phyloP scores from a whole-genome alignment of 75 land plant genomes.

The Pseudotsuga menziesii region DNA sequence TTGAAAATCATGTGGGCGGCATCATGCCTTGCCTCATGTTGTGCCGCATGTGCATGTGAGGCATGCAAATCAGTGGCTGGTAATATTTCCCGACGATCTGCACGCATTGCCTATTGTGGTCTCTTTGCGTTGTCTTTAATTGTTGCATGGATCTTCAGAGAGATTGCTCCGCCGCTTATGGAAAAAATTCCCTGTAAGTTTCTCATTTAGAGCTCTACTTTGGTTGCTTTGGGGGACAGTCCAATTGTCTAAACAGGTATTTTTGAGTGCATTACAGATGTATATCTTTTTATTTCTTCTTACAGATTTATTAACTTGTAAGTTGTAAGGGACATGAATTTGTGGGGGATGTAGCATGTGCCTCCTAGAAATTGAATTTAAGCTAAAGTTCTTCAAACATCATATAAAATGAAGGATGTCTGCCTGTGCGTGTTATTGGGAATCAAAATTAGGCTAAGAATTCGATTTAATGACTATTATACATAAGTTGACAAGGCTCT shows the following conservation, averaged over 20 bases:
- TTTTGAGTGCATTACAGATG: not conserved
- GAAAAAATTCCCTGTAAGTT: constrained; percentile 70
- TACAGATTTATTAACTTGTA: not conserved
- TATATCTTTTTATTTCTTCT: not conserved
- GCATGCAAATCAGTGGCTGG: constrained; percentile 75
- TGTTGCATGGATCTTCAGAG: constrained; percentile 80
- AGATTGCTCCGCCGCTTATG: constrained; percentile 68
- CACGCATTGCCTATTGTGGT: constrained; percentile 87
- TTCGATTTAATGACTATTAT: not conserved
- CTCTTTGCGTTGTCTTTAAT: constrained; percentile 77
- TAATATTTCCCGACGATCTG: constrained; percentile 73
- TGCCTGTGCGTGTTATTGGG: too few species aligned
- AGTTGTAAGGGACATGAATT: not conserved
- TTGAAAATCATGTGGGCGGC: constrained; percentile 56
- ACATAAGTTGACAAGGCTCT: constrained; percentile 9
- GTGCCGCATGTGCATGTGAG: constrained; percentile 66
- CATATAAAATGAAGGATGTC: too few species aligned
- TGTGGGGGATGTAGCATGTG: not conserved
- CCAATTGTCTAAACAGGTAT: not conserved
- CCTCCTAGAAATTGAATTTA: not conserved
- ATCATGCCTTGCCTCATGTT: constrained; percentile 64
- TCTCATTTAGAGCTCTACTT: not conserved
- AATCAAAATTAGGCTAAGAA: too few species aligned
- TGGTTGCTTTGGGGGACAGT: not conserved
- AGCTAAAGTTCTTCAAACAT: too few species aligned